Base-by-base conservation (phyloP, 163 green algal genomes). In the Volvox carteri region DNA sequence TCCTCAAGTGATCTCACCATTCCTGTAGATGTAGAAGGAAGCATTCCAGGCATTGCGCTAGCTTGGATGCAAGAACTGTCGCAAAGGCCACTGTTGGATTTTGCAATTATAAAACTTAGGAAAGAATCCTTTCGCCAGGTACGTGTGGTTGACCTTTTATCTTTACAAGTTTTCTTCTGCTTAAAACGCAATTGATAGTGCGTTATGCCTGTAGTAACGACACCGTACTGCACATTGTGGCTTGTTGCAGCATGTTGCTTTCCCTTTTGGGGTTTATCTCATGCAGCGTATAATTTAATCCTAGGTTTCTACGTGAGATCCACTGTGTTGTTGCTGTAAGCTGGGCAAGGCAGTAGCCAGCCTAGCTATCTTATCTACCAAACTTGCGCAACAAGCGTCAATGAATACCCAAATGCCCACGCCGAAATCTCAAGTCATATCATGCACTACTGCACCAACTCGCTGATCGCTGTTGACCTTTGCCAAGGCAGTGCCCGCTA, bases 1-100 rank as follows among this genome's bases (percentile, higher is more conserved):
- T 76, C 37, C 37, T 72, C 35, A 72, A 37, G 33, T n/a, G n/a
- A n/a, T 42, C 73, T 62, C 42, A 80, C 73, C 73, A 80, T 80
- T 46, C 42, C 42, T 42, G 44, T n/a, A 28, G 42, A 42, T 28
- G 25, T 6, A 9, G 73, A 23, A 28, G 7, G 21, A 2, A 65
- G 21, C 8, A 80, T 42, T 42, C 73, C 73, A 9, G 73, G 25
- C 42, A 65, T 80, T 44, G 62, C 62, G 44, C 23, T 65, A 28
- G 37, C 37, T 72, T 72, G 60, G 60, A 39, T 46, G 33, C 30
- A 75, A 75, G 30, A 19, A 25, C 65, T 75, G 33, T 75, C 65
- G 33, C 65, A 75, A 75, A 75, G 54, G 54, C 54, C 7, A 23
- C 54, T 65, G 54, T 65, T 65, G 54, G 54, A 65, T 65, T 65